Evolutionary conservation across 768 basidiomycete species (phyloP), one percentile per base, ranked within the genome.

Genomic region (Lentinus brumalis): DNA sequence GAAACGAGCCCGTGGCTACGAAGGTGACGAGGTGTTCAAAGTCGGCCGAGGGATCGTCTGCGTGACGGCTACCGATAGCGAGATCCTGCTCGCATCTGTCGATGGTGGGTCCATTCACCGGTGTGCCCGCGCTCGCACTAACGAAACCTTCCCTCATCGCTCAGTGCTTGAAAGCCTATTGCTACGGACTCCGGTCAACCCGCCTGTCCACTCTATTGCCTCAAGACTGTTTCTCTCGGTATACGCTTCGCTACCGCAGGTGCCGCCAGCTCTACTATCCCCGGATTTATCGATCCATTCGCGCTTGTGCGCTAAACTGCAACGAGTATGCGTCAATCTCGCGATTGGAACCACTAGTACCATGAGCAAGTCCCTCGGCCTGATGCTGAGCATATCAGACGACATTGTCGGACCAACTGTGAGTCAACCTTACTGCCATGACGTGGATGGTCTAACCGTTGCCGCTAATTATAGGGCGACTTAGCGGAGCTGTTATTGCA

Each of bases 1-100:
- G 71, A 94, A 91, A 70, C 79, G 87, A 49, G 79, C 81, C 18
- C 82, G 86, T 21, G 86, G 80, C 12, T 92, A 86, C 64, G 89
- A 93, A 72, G 89, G 85, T 10, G 91, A 91, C 56, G 90, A 89
- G 67, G 75, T 88, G 5, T 86, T 94, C 72, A 84, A 81, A 54
- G 67, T 74, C 8, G 70, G 79, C 2, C 76, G 77, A 47, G 71
- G 79, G 47, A 76, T 82, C 8, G 65, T 86, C 18, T 89, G 83
- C 67, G 72, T 79, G 1, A 81, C 80, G 0, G 53, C 57, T 3
- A 78, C 79, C 31, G 87, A 89, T 15, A 83, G 81, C 21, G 74
- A 84, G 30, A 74, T 78, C 26, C 63, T 90, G 26, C 71, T 91
- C 11, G 63, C 70, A 12, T 80, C 88, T 14, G 70, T 91, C 12